A percentile compares a stretch with the other conserved stretches of the same genome.
phyloP scores from a whole-genome alignment of 2,329 filamentous ascomycete genomes.

The Rutstroemia sp. region DNA sequence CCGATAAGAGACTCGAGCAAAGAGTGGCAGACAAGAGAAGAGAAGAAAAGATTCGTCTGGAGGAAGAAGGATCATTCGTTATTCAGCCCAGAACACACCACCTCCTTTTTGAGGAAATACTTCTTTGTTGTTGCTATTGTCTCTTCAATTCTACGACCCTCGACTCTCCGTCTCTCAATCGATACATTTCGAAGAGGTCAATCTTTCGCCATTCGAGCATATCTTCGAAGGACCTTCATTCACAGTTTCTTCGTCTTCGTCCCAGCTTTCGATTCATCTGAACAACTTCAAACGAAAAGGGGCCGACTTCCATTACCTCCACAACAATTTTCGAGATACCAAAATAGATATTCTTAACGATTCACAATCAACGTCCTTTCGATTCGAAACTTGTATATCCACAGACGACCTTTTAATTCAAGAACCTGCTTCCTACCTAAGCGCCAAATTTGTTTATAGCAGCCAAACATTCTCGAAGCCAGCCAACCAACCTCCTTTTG shows the following conservation, averaged over 20 bases:
- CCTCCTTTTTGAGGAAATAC: slow-evolving; percentile 4
- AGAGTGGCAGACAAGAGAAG: not conserved
- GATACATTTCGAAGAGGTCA: not conserved
- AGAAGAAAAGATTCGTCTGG: not conserved
- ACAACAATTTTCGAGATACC: not conserved
- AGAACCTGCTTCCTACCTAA: not conserved
- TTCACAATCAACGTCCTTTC: slow-evolving; percentile 7
- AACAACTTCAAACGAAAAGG: not conserved
- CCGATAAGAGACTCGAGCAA: not conserved
- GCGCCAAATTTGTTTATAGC: slow-evolving; percentile 8
- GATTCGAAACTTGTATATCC: slow-evolving; percentile 10
- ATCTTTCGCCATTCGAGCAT: too few species aligned
- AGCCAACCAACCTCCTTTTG: slow-evolving; percentile 6
- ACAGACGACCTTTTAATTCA: slow-evolving; percentile 4
- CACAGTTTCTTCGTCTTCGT: too few species aligned
- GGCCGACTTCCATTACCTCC: not conserved
- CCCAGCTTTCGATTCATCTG: not conserved
- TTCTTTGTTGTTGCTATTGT: slow-evolving; percentile 12
- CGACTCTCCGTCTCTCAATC: not conserved
- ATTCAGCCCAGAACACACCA: too few species aligned
- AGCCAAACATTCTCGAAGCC: slow-evolving; percentile 9
- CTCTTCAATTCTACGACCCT: not conserved
- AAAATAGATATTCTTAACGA: not conserved
- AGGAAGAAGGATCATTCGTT: not conserved
- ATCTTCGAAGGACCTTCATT: too few species aligned